Evolutionary conservation across 805 yeast species (phyloP).

Genomic region (Starmerella ratchasimensis): DNA sequence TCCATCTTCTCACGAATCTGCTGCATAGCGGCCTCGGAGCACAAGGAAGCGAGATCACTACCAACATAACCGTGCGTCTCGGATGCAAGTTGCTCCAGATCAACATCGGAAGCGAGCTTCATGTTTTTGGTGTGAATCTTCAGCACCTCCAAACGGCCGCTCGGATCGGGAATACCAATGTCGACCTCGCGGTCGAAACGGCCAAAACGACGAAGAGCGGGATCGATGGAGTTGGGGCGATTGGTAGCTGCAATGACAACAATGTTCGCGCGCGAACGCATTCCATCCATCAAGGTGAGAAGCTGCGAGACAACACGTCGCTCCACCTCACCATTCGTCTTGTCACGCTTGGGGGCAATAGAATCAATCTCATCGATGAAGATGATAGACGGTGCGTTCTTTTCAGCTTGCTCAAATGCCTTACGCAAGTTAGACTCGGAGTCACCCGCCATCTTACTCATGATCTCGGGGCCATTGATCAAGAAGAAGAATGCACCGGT

Average conservation of each 20-base stretch:
- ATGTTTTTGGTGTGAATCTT: slow-evolving; percentile 97
- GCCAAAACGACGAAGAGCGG: slow-evolving; percentile 75
- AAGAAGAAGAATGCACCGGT: slow-evolving; percentile 98
- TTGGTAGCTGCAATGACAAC: slow-evolving; percentile 97
- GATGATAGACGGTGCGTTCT: slow-evolving; percentile 93
- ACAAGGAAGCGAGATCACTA: slow-evolving; percentile 93
- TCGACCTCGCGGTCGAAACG: slow-evolving; percentile 79
- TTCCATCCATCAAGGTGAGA: slow-evolving; percentile 97
- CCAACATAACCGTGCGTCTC: slow-evolving; percentile 99
- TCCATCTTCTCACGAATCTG: slow-evolving; percentile 99
- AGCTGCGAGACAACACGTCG: slow-evolving; percentile 97
- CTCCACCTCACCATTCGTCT: slow-evolving; percentile 99
- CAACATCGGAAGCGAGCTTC: slow-evolving; percentile 92
- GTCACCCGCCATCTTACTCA: slow-evolving; percentile 99
- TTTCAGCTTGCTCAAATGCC: slow-evolving; percentile 98
- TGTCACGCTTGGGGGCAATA: slow-evolving; percentile 98
- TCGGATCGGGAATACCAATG: slow-evolving; percentile 91
- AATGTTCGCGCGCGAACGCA: slow-evolving; percentile 97
- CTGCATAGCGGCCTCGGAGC: slow-evolving; percentile 99
- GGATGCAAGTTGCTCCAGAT: slow-evolving; percentile 85
- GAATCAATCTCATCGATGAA: slow-evolving; percentile 98
- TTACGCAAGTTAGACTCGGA: slow-evolving; percentile 92
- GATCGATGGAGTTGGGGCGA: slow-evolving; percentile 75
- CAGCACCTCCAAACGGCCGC: slow-evolving; percentile 92
- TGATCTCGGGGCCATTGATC: slow-evolving; percentile 97